Base-by-base conservation (phyloP, 2,329 filamentous ascomycete genomes). In the Beauveria sp. region DNA sequence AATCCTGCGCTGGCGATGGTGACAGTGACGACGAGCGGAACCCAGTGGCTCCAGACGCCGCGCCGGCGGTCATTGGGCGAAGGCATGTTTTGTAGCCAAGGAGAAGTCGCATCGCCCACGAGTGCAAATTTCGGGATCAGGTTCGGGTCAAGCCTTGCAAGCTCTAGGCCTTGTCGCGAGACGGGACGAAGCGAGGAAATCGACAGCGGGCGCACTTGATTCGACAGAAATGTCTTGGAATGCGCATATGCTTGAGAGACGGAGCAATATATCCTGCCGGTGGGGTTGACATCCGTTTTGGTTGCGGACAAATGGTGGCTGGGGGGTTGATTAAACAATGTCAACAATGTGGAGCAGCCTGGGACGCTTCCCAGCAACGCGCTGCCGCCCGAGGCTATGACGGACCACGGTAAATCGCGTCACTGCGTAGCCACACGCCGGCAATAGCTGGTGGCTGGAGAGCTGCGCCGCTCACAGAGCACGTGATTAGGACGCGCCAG, bases 1-100 rank as follows among this genome's bases (percentile, higher is more conserved):
- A 96, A 77, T 40, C 93, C 92, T 60, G 90, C 87, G 24, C 93
- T 91, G 63, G 93, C 93, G 67, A 96, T 86, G 52, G 91, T 93
- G 62, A 96, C 86, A 55, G 93, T 97, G 66, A 96, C 76, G 66
- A 87, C 88, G 61, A 98, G 82, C 65, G 93, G 93, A 63, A 96
- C 85, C 91, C 93, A 97, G 77, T 96, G 93, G 70, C 87, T 84
- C 77, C 90, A 84, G 67, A 85, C 82, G 72, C 82, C 79, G 74
- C 82, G 79, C 76, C 84, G 80, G 78, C 60, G 60, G 47, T 63
- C 58, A 38, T 61, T 56, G 49, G 57, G 43, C 40, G 62, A 43
- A 50, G 58, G 47, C 58, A 60, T 62, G 45, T 2, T 55, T 38
- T 24, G 42, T 43, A 54, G 84, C 84, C 69, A 81, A 78, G 69